Evolutionary conservation across 2,329 filamentous ascomycete genomes (phyloP).

Genomic region (Lachnellula arida): DNA sequence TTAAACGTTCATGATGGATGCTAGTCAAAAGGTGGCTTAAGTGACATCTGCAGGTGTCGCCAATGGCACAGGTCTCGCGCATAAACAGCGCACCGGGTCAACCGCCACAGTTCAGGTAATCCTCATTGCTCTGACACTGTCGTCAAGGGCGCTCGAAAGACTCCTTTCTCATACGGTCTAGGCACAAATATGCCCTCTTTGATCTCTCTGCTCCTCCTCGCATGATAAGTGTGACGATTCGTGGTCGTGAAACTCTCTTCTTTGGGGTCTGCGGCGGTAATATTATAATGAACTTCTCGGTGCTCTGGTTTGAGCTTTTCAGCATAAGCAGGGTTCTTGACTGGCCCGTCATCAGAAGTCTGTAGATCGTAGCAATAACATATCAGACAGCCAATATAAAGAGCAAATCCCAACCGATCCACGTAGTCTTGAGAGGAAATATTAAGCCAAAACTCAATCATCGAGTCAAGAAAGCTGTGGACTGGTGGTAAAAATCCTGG

Average conservation of each 20-base stretch:
- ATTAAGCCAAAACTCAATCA: neutral
- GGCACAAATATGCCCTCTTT: neutral
- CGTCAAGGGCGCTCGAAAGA: neutral
- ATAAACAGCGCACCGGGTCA: no score
- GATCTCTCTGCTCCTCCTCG: neutral
- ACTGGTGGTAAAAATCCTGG: neutral
- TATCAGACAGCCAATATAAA: neutral
- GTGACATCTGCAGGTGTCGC: no score
- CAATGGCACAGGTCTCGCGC: no score
- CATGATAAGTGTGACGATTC: neutral
- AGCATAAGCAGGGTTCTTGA: neutral
- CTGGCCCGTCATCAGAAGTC: neutral
- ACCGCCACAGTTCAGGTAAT: neutral
- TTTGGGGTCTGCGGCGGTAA: neutral
- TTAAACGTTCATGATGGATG: no score
- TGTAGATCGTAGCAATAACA: neutral
- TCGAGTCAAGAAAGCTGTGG: neutral
- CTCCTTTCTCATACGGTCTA: neutral
- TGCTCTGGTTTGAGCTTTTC: neutral
- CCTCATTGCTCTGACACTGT: neutral
- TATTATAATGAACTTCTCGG: neutral
- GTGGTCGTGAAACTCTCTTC: neutral
- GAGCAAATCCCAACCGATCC: neutral
- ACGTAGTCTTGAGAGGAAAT: neutral
- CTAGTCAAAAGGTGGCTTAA: no score